Evolutionary conservation across 768 basidiomycete genomes (phyloP), one percentile per base, ranked within the genome.

Genomic region (Leccinum disarticulatum): DNA sequence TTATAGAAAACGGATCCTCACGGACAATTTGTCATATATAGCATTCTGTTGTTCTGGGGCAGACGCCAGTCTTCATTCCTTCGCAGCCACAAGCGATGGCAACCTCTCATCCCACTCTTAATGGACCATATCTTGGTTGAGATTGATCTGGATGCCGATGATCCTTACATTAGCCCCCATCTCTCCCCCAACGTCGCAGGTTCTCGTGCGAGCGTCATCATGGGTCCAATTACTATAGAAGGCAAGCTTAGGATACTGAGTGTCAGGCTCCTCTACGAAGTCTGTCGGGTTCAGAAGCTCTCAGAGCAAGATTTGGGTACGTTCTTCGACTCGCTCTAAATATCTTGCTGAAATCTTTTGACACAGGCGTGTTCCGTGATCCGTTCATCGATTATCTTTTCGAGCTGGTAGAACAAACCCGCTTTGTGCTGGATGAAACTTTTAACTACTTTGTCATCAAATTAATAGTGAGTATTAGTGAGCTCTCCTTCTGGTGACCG

Each of bases 381-480:
- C 53, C 77, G 0, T 97, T 98, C 72, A 87, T 99, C 51, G 91
- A 95, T 61, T 84, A 88, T 66, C 75, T 99, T 50, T 96, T 97
- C 66, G 91, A 96, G 54, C 83, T 98, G 47, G 93, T 99, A 41
- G 97, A 99, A 71, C 86, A 90, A 65, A 98, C 97, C 0, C 81
- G 91, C 50, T 82, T 88, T 62, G 85, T 91, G 77, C 84, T 86
- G 2, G 95, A 98, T 67, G 97, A 99, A 61, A 85, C 87, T 0
- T 88, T 98, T 75, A 98, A 98, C 68, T 98, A 98, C 71, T 87
- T 91, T 1, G 88, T 98, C 38, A 95, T 99, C 73, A 95, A 95
- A 70, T 80, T 98, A 35, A 87, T 98, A 61, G 95, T 95, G 66
- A 71, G 89, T 14, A 73, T 17, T 14, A 19, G 9, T 54, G 22